A percentile compares a stretch with the other conserved stretches of the same genome.
phyloP scores from a whole-genome alignment of 495 filamentous ascomycete species.

The Penicillium argentinense region DNA sequence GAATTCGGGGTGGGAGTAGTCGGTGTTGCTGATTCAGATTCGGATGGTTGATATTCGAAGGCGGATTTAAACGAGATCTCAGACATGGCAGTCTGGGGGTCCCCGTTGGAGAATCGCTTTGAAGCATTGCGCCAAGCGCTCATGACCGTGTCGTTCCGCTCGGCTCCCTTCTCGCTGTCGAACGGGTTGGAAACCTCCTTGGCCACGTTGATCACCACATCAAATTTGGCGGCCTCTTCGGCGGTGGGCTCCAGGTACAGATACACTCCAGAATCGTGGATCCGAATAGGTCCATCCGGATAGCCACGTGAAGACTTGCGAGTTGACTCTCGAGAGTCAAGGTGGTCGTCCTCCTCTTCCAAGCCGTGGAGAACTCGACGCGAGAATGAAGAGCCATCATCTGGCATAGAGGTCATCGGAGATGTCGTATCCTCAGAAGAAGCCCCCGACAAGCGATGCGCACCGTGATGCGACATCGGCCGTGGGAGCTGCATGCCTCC shows the following conservation, averaged over 20 bases:
- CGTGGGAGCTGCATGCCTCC: conserved; percentile 66
- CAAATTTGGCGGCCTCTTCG: conserved; percentile 81
- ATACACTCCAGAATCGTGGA: conserved; percentile 90
- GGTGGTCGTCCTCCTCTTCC: conserved; percentile 76
- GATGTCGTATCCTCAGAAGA: conserved; percentile 29
- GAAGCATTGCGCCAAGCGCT: conserved; percentile 40
- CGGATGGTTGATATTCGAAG: conserved; percentile 51
- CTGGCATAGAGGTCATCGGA: conserved; percentile 25
- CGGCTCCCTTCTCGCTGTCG: conserved; percentile 30
- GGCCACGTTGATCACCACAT: conserved; percentile 93
- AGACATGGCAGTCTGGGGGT: conserved; percentile 70
- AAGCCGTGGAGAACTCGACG: conserved; percentile 38
- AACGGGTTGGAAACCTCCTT: conserved; percentile 94
- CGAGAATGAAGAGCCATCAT: conserved; percentile 23
- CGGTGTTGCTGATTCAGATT: conserved; percentile 51
- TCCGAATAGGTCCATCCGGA: conserved; percentile 86
- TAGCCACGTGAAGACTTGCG: conserved; percentile 69
- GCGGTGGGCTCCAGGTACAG: conserved; percentile 88
- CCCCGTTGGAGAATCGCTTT: conserved; percentile 48
- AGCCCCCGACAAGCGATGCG: conserved; percentile 20
- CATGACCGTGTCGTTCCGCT: conserved; percentile 38
- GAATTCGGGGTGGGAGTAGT: conserved; percentile 41
- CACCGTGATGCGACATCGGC: conserved; percentile 39
- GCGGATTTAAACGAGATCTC: conserved; percentile 71
- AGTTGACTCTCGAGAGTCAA: conserved; percentile 71